A percentile compares a stretch with the other conserved stretches of the same genome.
Conservation (phyloP, 2,329 filamentous ascomycete genomes). For the Fusarium sacchari region DNA sequence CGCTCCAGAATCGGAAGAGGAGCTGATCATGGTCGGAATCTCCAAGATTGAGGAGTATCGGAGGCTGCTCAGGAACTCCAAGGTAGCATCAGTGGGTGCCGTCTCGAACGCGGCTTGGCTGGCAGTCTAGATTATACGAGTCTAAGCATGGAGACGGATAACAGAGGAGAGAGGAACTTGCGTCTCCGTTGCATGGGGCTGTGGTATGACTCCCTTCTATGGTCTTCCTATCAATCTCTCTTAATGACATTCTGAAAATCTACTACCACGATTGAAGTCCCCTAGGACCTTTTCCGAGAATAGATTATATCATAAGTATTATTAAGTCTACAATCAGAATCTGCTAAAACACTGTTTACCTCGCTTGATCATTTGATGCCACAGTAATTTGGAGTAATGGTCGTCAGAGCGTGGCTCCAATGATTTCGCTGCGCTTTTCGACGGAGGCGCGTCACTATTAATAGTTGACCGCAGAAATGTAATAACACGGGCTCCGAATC, state of each 20-base stretch:
- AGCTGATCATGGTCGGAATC: not conserved
- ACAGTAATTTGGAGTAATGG: not conserved
- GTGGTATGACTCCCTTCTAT: not conserved
- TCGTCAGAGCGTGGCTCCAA: not conserved
- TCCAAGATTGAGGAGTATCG: not conserved
- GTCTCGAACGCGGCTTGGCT: not conserved
- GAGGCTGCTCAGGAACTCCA: not conserved
- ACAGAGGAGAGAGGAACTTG: not conserved
- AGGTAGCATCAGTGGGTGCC: not conserved
- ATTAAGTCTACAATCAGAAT: not conserved
- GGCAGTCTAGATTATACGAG: not conserved
- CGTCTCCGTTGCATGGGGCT: fast-evolving
- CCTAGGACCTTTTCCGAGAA: not conserved
- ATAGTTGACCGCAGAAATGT: not conserved
- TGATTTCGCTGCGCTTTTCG: not conserved
- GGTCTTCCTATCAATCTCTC: not conserved
- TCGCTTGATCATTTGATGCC: not conserved
- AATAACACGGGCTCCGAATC: fast-evolving
- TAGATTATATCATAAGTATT: not conserved
- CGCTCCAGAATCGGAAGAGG: not conserved
- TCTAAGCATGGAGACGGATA: fast-evolving
- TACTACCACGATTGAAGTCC: not conserved
- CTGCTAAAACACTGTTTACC: fast-evolving
- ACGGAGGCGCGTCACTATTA: not conserved
- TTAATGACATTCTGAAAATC: not conserved